Percentiles rank a stretch among this genome's conserved stretches.
phyloP scores from a whole-genome alignment of 2,329 filamentous ascomycete genomes.

The Xylaria sp. region DNA sequence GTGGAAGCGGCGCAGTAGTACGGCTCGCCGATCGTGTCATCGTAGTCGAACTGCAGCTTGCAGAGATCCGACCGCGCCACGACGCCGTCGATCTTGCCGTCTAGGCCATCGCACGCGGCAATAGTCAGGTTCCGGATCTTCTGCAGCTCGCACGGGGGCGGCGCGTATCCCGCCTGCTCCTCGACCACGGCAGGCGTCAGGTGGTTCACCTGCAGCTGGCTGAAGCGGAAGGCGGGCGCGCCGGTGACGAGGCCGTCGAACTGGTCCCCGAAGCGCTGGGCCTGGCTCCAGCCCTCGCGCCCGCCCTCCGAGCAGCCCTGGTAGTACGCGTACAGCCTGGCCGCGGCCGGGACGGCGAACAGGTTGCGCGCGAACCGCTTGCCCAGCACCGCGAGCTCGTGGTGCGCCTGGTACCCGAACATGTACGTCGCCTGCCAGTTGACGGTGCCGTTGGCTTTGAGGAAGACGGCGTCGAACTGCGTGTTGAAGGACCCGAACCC shows the following conservation, averaged over 20 bases:
- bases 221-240: constrained; percentile 59
- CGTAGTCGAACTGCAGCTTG: constrained; percentile 55
- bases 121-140: constrained; percentile 66
- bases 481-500: constrained; percentile 61
- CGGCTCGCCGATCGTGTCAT: constrained; percentile 57
- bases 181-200: constrained; percentile 55
- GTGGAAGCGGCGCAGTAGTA: constrained; percentile 57
- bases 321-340: constrained; percentile 60
- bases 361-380: constrained; percentile 57
- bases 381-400: constrained; percentile 54
- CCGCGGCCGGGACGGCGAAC: constrained; percentile 50
- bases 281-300: constrained; percentile 60
- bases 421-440: constrained; percentile 53
- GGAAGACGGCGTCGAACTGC: constrained; percentile 52
- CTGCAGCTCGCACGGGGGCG: constrained; percentile 57
- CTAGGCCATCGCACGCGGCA: constrained; percentile 64
- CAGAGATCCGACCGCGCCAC: constrained; percentile 55
- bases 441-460: constrained; percentile 54
- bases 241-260: constrained; percentile 60
- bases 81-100: constrained; percentile 66
- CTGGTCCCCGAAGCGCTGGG: constrained; percentile 61
- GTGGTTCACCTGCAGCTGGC: constrained; percentile 59
- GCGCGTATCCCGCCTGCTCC: constrained; percentile 55
- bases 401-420: constrained; percentile 54
- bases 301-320: constrained; percentile 67